Base-by-base conservation (phyloP, 768 basidiomycete species). In the Rhizopogon vinicolor region DNA sequence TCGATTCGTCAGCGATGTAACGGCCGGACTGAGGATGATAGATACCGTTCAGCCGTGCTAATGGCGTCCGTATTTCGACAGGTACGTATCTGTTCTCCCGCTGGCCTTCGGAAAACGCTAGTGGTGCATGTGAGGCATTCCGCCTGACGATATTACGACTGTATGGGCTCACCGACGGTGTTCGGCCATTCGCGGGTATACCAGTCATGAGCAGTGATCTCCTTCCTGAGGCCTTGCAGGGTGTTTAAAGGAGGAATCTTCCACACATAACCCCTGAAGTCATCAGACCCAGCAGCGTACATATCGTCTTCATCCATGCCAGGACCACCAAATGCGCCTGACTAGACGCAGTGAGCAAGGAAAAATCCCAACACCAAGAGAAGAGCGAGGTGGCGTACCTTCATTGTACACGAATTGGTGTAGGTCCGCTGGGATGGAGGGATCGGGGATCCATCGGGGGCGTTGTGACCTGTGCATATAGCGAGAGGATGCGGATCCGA, bases 191-290 rank as follows among this genome's bases (percentile, higher is more conserved):
- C 69, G 39, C 57, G 60, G 14, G 64, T 64, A 14, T 62, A 59
- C 85, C 87, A 85, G 51, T 80, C 74, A 14, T 70, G 67, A 16
- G 70, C 57, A 31, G 69, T 67, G 44, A 89, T 66, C 44, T 78
- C 74, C 49, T 68, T 65, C 42, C 89, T 75, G 57, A 69, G 68
- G 25, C 76, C 75, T 1, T 63, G 55, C 44, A 90, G 74, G 14
- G 72, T 69, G 9, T 61, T 55, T 3, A 78, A 58, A 12, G 77
- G 63, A 3, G 91, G 91, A 37, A 93, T 73, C 60, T 79, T 82
- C 91, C 91, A 93, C 22, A 91, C 65, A 60, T 93, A 93, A 18
- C 78, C 82, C 39, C 84, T 76, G 64, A 92, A 93, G 67, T 93
- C 89, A 64, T 93, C 91, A 10, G 89, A 91, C 14, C 91, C 91